Base-by-base conservation (phyloP, 305 asterid species). In the Nicotiana rustica region DNA sequence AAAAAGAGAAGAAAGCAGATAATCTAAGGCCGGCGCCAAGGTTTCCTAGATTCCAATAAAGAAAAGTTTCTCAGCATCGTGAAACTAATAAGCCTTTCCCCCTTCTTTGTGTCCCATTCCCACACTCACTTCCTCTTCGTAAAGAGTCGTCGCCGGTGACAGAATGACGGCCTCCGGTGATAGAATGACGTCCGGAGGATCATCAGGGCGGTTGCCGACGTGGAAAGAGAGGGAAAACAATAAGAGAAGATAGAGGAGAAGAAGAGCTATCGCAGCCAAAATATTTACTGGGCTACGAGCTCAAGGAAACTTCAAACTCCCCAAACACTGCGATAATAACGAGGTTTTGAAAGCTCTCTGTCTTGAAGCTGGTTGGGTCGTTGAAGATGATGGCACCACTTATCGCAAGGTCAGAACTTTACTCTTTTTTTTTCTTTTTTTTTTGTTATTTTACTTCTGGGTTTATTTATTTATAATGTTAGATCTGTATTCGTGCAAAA, bases 201-300 rank as follows among this genome's bases (percentile, higher is more conserved):
- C 82, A 0, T 77, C 91, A 41, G 86, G 89, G 81, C 57, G 91
- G 68, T 67, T 84, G 4, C 97, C 98, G 49, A 87, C 97, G 21
- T 92, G 98, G 97, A 93, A 91, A 85, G 98, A 94, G 89, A 92
- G 98, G 81, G 98, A 94, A 91, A 93, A 93, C 89, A 94, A 94
- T 85, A 93, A 90, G 92, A 86, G 95, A 44, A 88, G 98, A 62
- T 97, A 94, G 89, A 87, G 98, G 81, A 81, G 94, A 59, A 83
- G 98, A 79, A 87, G 98, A 80, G 98, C 98, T 77, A 89, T 94
- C 68, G 97, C 96, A 69, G 97, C 97, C 64, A 94, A 94, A 92
- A 92, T 94, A 47, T 94, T 88, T 84, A 6, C 97, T 8, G 98
- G 98, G 0, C 91, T 94, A 49, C 87, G 98, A 62, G 91, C 96